Base-by-base conservation (phyloP, 164 flowering plant genomes). In the Vitis rupestris region DNA sequence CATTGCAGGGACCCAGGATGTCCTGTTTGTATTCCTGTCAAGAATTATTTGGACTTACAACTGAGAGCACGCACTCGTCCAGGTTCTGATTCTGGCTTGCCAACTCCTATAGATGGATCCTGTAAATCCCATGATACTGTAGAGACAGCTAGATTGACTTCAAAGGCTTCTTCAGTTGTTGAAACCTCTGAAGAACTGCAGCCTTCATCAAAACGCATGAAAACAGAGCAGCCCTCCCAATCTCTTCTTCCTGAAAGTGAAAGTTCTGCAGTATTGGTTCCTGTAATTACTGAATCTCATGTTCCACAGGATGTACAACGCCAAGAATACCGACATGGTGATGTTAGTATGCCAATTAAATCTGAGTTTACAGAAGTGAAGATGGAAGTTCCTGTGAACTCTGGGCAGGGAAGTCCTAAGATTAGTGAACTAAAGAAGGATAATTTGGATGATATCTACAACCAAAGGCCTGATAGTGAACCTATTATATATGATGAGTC, bases 11-110 rank as follows among this genome's bases (percentile, higher is more conserved):
- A 70, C 58, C 50, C 73, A 17, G 69, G 68, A 30, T 96, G 99
- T 72, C 94, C 95, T 73, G 93, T 93, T 55, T 96, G 99, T 69
- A 73, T 85, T 76, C 91, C 86, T 66, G 92, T 89, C 29, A 78
- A 70, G 57, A 74, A 73, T 9, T 80, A 56, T 78, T 48, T 85
- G 8, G 76, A 60, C 61, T 12, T 63, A 50, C 81, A 77, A n/a
- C 51, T 54, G 30, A 86, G 65, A 67, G 78, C 70, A 44, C 72
- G 65, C 30, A n/a, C 72, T 64, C 80, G 75, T 65, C 75, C 74
- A 64, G 72, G 64, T 51, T 65, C 83, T 50, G 78, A 70, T 64
- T 58, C 81, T 65, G 70, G 65, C 27, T 23, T 23, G 27, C 27
- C 27, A 23, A 23, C 27, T 23, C 27, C 27, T 23, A 23, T 23